Base-by-base conservation (phyloP, 306 rosid genomes). In the Ochetophila trinervis region DNA sequence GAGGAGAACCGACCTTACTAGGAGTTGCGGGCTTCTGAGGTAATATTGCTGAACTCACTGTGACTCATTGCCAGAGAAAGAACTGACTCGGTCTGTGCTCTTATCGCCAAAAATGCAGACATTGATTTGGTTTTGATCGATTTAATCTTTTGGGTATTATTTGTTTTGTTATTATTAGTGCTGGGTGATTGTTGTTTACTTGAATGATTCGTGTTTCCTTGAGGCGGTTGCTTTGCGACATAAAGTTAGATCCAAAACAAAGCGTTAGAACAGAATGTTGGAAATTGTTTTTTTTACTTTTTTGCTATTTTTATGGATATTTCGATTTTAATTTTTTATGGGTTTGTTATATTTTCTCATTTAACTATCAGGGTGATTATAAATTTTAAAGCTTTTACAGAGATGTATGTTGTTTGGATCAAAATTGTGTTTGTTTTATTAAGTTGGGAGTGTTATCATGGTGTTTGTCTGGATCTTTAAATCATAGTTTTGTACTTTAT, bases 91-190 rank as follows among this genome's bases (percentile, higher is more conserved):
- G 85, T 75, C 68, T 72, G 83, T 85, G 60, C 47, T 68, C 23
- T 70, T 73, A 58, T 79, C 80, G 72, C 59, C 78, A 47, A 76
- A 51, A 65, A 18, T 65, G 18, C 67, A 69, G 67, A 62, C 90
- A 81, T 84, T 85, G 76, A 69, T 82, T 80, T 82, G 65, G 53
- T 72, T 79, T 71, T 73, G 72, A 72, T 76, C 72, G 73, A 68
- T 79, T 60, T 72, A 78, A 16, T 47, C 58, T 63, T 76, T 52
- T 75, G 59, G 72, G 71, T 78, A 32, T 30, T 62, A 48, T 53
- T 61, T 58, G 30, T 67, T 77, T 61, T 32, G 45, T 42, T 62
- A 35, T 56, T 53, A 44, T 47, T 18, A 37, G 48, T 52, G 57
- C 27, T 73, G 71, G 66, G 47, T 65, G 47, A 42, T 61, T 49